A percentile compares a stretch with the other conserved stretches of the same genome.
Conservation (phyloP, 2,329 filamentous ascomycete genomes). For the Hypocreales sp. region DNA sequence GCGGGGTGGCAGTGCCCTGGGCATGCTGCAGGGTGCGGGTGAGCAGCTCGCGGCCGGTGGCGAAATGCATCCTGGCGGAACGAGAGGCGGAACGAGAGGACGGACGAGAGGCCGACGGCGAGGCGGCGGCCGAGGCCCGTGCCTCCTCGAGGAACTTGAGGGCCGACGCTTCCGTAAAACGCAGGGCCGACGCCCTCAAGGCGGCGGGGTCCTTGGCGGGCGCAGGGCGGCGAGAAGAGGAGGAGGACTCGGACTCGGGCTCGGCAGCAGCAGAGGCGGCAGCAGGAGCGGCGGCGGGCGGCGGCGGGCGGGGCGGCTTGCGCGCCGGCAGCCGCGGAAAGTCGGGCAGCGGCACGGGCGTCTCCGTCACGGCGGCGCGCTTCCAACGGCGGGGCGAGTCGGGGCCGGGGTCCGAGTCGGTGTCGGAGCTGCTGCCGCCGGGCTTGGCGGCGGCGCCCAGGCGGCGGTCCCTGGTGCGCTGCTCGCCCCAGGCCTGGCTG, state of each 20-base stretch:
- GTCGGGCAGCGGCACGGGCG: slow-evolving; percentile 4
- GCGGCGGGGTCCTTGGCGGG: too few species aligned
- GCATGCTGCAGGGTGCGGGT: not conserved
- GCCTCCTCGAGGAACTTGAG: slow-evolving; percentile 4
- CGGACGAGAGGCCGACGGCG: too few species aligned
- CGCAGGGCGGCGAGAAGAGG: too few species aligned
- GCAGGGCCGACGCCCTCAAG: slow-evolving; percentile 5
- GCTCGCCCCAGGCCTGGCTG: slow-evolving; percentile 15
- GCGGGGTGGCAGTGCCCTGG: not conserved
- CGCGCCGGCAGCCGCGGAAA: not conserved
- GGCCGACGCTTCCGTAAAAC: slow-evolving; percentile 8
- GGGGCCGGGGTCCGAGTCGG: not conserved
- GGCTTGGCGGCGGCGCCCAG: not conserved
- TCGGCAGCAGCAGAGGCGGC: too few species aligned
- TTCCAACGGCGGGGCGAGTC: too few species aligned
- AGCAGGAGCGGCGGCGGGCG: too few species aligned
- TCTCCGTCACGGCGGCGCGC: not conserved
- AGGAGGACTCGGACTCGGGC: not conserved
- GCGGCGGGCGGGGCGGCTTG: too few species aligned
- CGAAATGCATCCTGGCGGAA: not conserved
- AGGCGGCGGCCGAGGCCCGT: not conserved
- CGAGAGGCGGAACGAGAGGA: too few species aligned
- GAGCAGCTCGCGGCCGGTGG: not conserved
- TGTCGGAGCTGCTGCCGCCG: not conserved
- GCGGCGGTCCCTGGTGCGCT: not conserved